Base-by-base conservation (phyloP, 139 green algal species). In the Mesostigma viride region DNA sequence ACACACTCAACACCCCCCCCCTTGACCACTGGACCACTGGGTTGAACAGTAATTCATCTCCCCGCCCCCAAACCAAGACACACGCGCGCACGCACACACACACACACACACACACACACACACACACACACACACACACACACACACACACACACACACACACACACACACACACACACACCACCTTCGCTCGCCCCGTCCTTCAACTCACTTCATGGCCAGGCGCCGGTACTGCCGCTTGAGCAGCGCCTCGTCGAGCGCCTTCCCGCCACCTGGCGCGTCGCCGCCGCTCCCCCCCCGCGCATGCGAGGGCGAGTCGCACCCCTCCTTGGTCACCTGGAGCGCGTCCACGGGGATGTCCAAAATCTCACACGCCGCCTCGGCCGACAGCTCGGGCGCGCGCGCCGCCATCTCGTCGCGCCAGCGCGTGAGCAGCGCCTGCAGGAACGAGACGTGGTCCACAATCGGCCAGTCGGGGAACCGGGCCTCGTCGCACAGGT, bases 361-460 rank as follows among this genome's bases (percentile, higher is more conserved):
- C 36, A 80, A 40, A 4, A 70, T 60, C 65, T 67, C 51, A 2
- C 71, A 69, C n/a, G 71, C 62, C 28, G 64, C 63, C 28, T 68
- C 70, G 32, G 75, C 74, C 3, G 64, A 74, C 3, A 76, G 46
- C 20, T 69, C 68, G 34, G 70, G 44, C 24, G 68, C 58, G 3
- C 40, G 35, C 36, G 58, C 28, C 3, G 68, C 32, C 2, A 74
- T 22, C 59, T 74, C 68, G 33, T 76, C 63, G n/a, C 90, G 82
- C 90, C 90, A 96, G 48, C 80, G 83, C 28, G 81, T 80, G 69
- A 96, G 83, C 62, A 96, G 69, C 0, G 84, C 79, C 81, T 95
- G 90, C 51, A 95, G 79, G 57, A 96, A 79, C 26, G 79, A 77
- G 11, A 95, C 84, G 51, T 94, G 87, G 44, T 96, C 88, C 46